A percentile compares a stretch with the other conserved stretches of the same genome.
Conservation (phyloP, 352 stramenopile species). For the Globisporangium ultimum region DNA sequence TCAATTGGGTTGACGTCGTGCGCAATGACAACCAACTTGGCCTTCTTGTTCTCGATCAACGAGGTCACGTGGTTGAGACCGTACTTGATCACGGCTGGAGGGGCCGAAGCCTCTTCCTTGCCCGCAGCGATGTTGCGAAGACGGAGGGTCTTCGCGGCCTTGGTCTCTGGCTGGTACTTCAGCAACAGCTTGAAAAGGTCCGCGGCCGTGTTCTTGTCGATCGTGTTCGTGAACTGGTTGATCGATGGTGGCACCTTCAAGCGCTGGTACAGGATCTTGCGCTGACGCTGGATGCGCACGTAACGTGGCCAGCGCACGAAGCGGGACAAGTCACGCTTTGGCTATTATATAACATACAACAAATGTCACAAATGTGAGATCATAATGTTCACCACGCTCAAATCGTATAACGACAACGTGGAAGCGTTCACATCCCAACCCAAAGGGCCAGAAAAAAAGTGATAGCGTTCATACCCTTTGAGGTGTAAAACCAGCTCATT, state of each 20-base stretch:
- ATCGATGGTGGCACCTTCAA: slow-evolving; percentile 98
- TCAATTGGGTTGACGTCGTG: slow-evolving; percentile 99
- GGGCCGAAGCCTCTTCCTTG: slow-evolving; percentile 87
- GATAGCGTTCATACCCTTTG: slow-evolving; percentile 72
- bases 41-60: slow-evolving; percentile 99
- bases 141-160: slow-evolving; percentile 96
- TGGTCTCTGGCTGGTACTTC: slow-evolving; percentile 99
- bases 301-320: slow-evolving; percentile 99
- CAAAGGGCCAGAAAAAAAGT: slow-evolving; percentile 14
- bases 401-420: neutral
- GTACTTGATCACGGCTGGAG: slow-evolving; percentile 95
- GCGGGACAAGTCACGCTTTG: slow-evolving; percentile 95
- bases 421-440: slow-evolving; percentile 10
- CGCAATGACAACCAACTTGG: slow-evolving; percentile 98
- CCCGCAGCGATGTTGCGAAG: slow-evolving; percentile 96
- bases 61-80: slow-evolving; percentile 99
- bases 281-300: slow-evolving; percentile 98
- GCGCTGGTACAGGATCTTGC: slow-evolving; percentile 98
- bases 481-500: slow-evolving; percentile 34
- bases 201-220: slow-evolving; percentile 98
- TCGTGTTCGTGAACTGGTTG: slow-evolving; percentile 98
- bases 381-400: neutral
- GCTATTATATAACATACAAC: slow-evolving; percentile 44
- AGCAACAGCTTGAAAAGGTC: slow-evolving; percentile 98
- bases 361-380: slow-evolving; percentile 7